Conservation (phyloP, 2,329 filamentous ascomycete genomes). For the Ambrosiella cleistominuta region DNA sequence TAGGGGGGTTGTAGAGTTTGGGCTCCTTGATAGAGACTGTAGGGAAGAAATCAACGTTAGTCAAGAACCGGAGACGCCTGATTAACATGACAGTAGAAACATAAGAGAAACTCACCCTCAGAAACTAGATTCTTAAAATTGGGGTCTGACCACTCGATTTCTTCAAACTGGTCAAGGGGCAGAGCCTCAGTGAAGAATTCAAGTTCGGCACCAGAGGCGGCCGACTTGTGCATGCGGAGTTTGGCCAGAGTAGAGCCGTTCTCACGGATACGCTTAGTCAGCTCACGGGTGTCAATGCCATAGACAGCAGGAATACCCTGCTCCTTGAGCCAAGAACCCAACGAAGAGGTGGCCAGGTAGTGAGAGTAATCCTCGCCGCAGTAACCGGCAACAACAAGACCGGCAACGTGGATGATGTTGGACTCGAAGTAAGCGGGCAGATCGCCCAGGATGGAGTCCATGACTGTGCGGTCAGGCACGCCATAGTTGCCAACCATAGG, state of each 20-base stretch:
- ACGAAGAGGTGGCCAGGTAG: conserved; percentile 73
- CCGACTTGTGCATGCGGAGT: conserved; percentile 53
- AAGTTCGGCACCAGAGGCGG: conserved; percentile 8
- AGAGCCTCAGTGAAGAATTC: conserved; percentile 16
- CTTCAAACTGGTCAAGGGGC: conserved; percentile 44
- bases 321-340: conserved; percentile 92
- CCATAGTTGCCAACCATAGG: conserved; percentile 95
- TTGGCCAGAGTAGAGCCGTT: conserved; percentile 93
- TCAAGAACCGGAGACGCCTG: background rate
- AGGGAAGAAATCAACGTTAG: conserved; percentile 21
- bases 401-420: conserved; percentile 79
- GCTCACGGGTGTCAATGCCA: conserved; percentile 77
- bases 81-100: background rate
- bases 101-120: conserved; percentile 52
- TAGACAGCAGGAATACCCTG: conserved; percentile 87
- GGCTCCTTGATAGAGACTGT: conserved; percentile 77
- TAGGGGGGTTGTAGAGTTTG: conserved; percentile 65
- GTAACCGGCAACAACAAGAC: conserved; percentile 79
- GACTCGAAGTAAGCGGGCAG: conserved; percentile 90
- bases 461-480: conserved; percentile 69
- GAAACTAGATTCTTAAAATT: conserved; percentile 85
- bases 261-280: conserved; percentile 87
- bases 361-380: conserved; percentile 91
- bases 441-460: conserved; percentile 70
- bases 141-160: conserved; percentile 76